Evolutionary conservation across 1,284 basidiomycete genomes (phyloP), one percentile per base, ranked within the genome.

Genomic region (Gomphus sp.): DNA sequence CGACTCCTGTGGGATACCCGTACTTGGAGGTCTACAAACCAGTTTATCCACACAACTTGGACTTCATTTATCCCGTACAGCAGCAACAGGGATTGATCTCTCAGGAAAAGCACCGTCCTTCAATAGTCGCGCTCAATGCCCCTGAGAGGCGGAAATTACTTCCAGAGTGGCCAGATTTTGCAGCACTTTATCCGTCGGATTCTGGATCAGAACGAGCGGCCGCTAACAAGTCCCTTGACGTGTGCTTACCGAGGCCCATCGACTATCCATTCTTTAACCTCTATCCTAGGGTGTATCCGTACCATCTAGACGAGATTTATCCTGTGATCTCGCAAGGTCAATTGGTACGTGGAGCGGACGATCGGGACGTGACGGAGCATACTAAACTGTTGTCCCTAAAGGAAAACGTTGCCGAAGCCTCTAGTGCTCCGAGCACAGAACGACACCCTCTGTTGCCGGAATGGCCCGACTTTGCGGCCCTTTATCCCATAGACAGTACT

Each of bases 261-360:
- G 41, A 33, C 18, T 51, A 53, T 37, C 52, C 52, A 7, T 22
- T 50, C 49, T 25, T 55, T 51, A 22, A 63, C 12, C 4, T 41
- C 25, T 33, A 64, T 56, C 63, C 61, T 12, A 56, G 58, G 12
- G 62, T 55, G 33, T 66, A 66, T 57, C 65, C 65, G 36, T 50
- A 62, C 55, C 54, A 51, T 50, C 52, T 64, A 28, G 51, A 61
- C 11, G 48, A 59, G 34, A 58, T 66, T 28, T 66, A 66, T 59
- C 63, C 62, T 12, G 31, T 12, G 2, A 47, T 36, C 55, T 56
- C 28, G n/a, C 33, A 33, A 34, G 25, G 33, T 34, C 25, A 47
- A 47, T 28, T 14, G 22, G 41, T 47, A 34, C 28, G 52, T 12
- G 18, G 37, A 33, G 28, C 39, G n/a, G 33, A 39, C 6, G 61